Evolutionary conservation across 345 rosid genomes (phyloP), one percentile per base, ranked within the genome.

Genomic region (Salix exigua): DNA sequence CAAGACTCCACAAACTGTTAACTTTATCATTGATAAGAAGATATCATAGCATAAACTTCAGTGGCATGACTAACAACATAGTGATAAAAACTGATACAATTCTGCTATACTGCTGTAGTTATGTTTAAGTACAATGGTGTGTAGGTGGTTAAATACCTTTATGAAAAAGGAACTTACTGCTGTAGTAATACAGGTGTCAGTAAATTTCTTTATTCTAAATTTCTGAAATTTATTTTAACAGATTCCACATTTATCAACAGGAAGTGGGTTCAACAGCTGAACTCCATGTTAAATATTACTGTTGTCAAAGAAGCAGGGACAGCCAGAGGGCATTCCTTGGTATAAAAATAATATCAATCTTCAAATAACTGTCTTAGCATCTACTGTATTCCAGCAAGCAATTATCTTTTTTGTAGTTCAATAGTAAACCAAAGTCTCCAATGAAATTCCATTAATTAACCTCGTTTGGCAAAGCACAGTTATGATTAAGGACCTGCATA

Each of bases 401-500:
- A 35, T 73, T 79, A 72, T 74, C 73, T 19, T 63, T 78, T 71
- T 71, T 51, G 68, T 60, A 73, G 78, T 68, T 69, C 44, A 79
- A 16, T 51, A 74, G 79, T 66, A 77, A 73, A 74, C 73, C 74
- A 63, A 33, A 69, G 58, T 18, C 74, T 77, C 78, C 82, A 66
- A 68, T 82, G 78, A 81, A 61, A 71, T 80, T 68, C 74, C 78
- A 77, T 83, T 77, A 46, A 10, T 83, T 86, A 82, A 81, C 77
- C 51, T 73, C 82, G 44, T 78, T 81, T 73, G 68, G 51, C 71
- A 78, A 76, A 30, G 74, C 79, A 75, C 38, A 81, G 58, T 66
- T 66, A 44, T 21, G 53, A 51, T 17, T 53, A 67, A 21, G 83
- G 74, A 87, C 87, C 90, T 88, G 91, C 86, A 73, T 53, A 70